A percentile compares a stretch with the other conserved stretches of the same genome.
phyloP scores from a whole-genome alignment of 164 flowering plant genomes.

The Aristolochia fimbriata region DNA sequence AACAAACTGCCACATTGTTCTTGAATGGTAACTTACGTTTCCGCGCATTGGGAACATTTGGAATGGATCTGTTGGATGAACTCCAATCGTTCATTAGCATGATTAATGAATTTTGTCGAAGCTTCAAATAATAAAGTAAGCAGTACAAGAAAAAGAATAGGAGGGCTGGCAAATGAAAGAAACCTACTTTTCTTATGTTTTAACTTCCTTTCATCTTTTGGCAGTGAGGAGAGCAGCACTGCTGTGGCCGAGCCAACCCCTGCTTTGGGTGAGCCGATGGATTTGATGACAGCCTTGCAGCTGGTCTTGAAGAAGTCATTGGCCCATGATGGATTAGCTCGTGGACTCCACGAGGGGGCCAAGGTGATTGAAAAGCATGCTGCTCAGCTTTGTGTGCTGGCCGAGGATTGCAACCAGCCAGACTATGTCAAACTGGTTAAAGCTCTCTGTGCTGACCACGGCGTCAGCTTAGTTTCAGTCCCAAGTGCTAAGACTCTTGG shows the following conservation, averaged over 20 bases:
- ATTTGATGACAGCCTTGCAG: conserved; percentile 48
- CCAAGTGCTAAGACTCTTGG: conserved; percentile 79
- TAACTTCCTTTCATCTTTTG: background rate
- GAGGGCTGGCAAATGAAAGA: too few species aligned
- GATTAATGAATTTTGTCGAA: too few species aligned
- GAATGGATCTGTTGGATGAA: too few species aligned
- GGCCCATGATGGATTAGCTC: conserved; percentile 58
- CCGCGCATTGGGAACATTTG: too few species aligned
- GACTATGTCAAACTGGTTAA: conserved; percentile 67
- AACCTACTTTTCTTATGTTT: too few species aligned
- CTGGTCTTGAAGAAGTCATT: conserved; percentile 58
- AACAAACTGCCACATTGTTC: too few species aligned
- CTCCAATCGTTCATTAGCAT: too few species aligned
- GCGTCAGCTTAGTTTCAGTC: conserved; percentile 51
- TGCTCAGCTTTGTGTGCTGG: conserved; percentile 69
- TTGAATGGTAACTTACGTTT: too few species aligned
- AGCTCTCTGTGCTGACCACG: conserved; percentile 71
- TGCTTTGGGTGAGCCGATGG: conserved; percentile 52
- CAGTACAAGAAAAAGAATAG: too few species aligned
- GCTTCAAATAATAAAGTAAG: too few species aligned
- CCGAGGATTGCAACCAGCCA: conserved; percentile 72
- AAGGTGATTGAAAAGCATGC: conserved; percentile 75
- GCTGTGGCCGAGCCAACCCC: conserved; percentile 29
- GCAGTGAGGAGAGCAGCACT: conserved; percentile 32
- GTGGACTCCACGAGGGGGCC: conserved; percentile 73